Base-by-base conservation (phyloP, 2,329 filamentous ascomycete genomes). In the Hypoxylon sp. region DNA sequence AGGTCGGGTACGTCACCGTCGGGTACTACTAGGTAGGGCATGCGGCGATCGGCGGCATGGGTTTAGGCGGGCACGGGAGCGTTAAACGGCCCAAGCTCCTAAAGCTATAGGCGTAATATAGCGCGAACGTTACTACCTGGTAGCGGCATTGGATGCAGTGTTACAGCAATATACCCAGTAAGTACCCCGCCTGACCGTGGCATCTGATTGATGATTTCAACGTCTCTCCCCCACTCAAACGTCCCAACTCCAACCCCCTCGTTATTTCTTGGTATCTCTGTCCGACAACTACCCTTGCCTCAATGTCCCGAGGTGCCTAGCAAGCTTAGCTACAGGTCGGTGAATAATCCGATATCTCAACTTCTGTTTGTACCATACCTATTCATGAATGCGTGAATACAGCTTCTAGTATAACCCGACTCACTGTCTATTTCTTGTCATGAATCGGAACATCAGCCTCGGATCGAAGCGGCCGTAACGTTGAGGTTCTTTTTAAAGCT, bases 151-250 rank as follows among this genome's bases (percentile, higher is more conserved):
- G n/a, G 21, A 57, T 43, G 30, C 43, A 23, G 52, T 60, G 46
- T 25, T 36, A 57, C 60, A 41, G 23, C 25, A 41, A n/a, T 25
- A 36, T 59, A 69, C 67, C 60, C 49, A 7, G 55, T 56, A 52
- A 52, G 36, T 59, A 62, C 67, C 67, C 67, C 67, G 67, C 67
- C 67, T 67, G 64, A 70, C 64, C 30, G 43, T 61, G 36, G 63
- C 67, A 69, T 69, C 63, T 67, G 67, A 69, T 69, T 67, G 67
- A 67, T 61, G 61, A 67, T 65, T 67, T 57, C 53, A 52, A 50
- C 34, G 41, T 50, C 17, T 57, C 57, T 50, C 32, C 67, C 63
- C 63, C 63, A 63, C 64, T 34, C 60, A 19, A 11, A 11, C 25
- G 45, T 55, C 59, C 45, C 50, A 56, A 65, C 28, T 65, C 68